phyloP scores from a whole-genome alignment of 805 yeast genomes.

The Grigorovia transvaalensis region DNA sequence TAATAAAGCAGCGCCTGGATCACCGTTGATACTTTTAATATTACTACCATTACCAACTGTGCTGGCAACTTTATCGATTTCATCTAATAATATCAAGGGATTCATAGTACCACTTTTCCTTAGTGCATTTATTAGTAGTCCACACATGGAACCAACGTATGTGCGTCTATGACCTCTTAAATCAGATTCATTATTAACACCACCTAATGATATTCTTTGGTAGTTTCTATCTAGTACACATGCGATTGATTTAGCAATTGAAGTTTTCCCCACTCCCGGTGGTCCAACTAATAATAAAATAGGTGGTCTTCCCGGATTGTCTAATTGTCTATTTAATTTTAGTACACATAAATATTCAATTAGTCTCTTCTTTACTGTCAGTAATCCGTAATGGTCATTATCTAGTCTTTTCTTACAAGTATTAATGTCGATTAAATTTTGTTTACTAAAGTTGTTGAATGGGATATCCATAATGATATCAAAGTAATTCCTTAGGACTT shows the following conservation, averaged over 20 bases:
- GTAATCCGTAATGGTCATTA: constrained; percentile 77
- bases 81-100: constrained; percentile 92
- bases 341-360: constrained; percentile 87
- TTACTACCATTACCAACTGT: constrained; percentile 8
- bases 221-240: constrained; percentile 78
- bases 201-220: constrained; percentile 94
- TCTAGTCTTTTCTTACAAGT: constrained; percentile 58
- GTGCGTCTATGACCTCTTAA: constrained; percentile 97
- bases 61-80: constrained; percentile 77
- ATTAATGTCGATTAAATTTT: constrained; percentile 66
- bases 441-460: constrained; percentile 73
- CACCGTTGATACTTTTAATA: constrained; percentile 57
- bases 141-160: constrained; percentile 94
- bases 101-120: constrained; percentile 84
- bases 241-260: constrained; percentile 92
- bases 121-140: constrained; percentile 82
- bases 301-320: constrained; percentile 84
- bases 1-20: constrained; percentile 86
- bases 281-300: constrained; percentile 95
- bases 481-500: constrained; percentile 77
- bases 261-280: constrained; percentile 98
- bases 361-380: constrained; percentile 85
- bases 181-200: constrained; percentile 90
- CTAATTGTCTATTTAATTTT: constrained; percentile 53
- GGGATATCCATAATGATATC: constrained; percentile 94